Evolutionary conservation across 1,284 basidiomycete species (phyloP).

Genomic region (Somion occarium): DNA sequence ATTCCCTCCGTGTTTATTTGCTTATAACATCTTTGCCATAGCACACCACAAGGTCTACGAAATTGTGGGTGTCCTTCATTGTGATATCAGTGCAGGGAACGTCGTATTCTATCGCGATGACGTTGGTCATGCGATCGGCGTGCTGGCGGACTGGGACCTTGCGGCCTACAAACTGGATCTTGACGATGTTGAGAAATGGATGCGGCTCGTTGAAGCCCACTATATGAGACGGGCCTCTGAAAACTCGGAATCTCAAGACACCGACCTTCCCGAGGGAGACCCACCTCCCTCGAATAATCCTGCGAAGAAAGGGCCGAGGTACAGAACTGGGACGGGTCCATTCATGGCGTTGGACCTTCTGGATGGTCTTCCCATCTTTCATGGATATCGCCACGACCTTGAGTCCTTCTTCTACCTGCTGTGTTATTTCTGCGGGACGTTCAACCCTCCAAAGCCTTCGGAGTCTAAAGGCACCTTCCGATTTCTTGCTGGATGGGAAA

Average conservation of each 20-base stretch:
- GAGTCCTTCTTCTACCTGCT: conserved; percentile 6
- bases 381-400: conserved; percentile 3
- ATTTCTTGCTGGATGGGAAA: background rate
- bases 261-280: background rate
- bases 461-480: background rate
- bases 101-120: conserved; percentile 5
- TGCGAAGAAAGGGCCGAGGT: background rate
- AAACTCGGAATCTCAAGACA: background rate
- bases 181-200: background rate
- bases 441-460: background rate
- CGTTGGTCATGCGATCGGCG: background rate
- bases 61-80: conserved; percentile 1
- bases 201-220: background rate
- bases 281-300: too few species aligned
- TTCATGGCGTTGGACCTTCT: conserved; percentile 24
- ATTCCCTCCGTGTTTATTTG: too few species aligned
- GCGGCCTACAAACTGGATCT: background rate
- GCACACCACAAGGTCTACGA: conserved; percentile 9
- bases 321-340: conserved; percentile 23
- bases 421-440: background rate
- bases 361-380: background rate
- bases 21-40: conserved; percentile 1
- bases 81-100: background rate
- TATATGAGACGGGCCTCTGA: background rate
- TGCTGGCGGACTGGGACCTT: background rate